Evolutionary conservation across 1,139 yeast species (phyloP), one percentile per base, ranked within the genome.

Genomic region (Scheffersomyces parashehatae): DNA sequence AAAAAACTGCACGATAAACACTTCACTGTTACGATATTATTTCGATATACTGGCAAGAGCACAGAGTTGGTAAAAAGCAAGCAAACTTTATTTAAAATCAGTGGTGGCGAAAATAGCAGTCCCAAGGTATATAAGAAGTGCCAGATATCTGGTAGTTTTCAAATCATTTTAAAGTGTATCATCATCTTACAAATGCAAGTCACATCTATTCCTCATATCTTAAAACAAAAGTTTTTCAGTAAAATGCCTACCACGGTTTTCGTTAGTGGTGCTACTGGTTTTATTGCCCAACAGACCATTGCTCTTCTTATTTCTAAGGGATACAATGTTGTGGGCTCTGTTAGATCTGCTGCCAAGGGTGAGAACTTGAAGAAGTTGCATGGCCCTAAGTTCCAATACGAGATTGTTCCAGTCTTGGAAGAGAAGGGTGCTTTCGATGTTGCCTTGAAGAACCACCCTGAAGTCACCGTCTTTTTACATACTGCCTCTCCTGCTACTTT

Each of bases 171-270:
- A 6, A 20, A 20, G 5, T 20, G 26, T 6, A 20, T 20, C 26
- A 20, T 20, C 64, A 59, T 58, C 58, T 56, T 55, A 56, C 49
- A 43, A 45, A 52, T 47, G 48, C 49, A 47, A 20, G 26, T 26
- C 11, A 37, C 32, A 13, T 20, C 8, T 6, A 16, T 24, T 20
- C 16, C 28, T 13, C 44, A 42, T 30, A n/a, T 9, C 30, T 30
- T 37, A 37, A 30, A 36, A 37, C 41, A 43, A 40, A 50, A 56
- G 65, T 74, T 82, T 82, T 77, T 82, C 86, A 68, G 77, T 28
- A 33, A 38, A 35, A 43, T 43, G 41, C 16, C 43, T 8, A 32
- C 42, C 15, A 47, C 59, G 12, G 67, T 67, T 26, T 66, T 69
- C 40, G 68, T 72, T 13, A 60, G 75, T 12, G 76, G 77, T 15